Evolutionary conservation across 495 filamentous ascomycete genomes (phyloP), one percentile per base, ranked within the genome.

Genomic region (Aspergillus incahuasiensis): DNA sequence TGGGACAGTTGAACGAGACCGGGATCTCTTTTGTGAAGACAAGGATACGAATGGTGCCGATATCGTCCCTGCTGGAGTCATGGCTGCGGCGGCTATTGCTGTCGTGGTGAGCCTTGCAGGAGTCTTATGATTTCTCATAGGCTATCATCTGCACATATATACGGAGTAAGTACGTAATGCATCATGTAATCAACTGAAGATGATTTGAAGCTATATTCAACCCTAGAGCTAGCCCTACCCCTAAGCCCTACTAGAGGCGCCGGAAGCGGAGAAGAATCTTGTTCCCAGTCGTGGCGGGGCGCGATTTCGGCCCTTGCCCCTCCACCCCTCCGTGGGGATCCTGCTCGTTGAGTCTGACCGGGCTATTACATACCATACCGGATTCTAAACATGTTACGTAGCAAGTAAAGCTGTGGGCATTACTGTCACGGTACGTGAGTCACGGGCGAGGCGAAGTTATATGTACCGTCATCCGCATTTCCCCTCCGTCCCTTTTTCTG

Each of bases 401-500:
- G 12, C 32, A 9, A 16, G 28, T 16, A 32, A 43, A 18, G n/a
- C 25, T 18, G n/a, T 0, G 19, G 52, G 39, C 46, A 22, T 39
- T 60, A 57, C 35, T 43, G 34, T 54, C 49, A 9, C 34, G 38
- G 38, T 49, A 25, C 22, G 16, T 57, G 58, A 64, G 58, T 64
- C 62, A 64, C 44, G 51, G 46, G 49, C 39, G 38, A 11, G 25
- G 16, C 21, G 16, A 25, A 44, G 32, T 30, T 60, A 61, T 66
- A 57, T 59, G 34, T 40, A 38, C 25, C 46, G 22, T 42, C 57
- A 32, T 43, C 58, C 57, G 56, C 55, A 55, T 41, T 58, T 54
- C 63, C 64, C 61, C 56, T 61, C 58, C 57, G 60, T 61, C 55
- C 54, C 55, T 62, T 63, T 62, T 62, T 59, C 46, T 60, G 61